phyloP scores from a whole-genome alignment of 2,329 filamentous ascomycete species.

The Nemania sp. region DNA sequence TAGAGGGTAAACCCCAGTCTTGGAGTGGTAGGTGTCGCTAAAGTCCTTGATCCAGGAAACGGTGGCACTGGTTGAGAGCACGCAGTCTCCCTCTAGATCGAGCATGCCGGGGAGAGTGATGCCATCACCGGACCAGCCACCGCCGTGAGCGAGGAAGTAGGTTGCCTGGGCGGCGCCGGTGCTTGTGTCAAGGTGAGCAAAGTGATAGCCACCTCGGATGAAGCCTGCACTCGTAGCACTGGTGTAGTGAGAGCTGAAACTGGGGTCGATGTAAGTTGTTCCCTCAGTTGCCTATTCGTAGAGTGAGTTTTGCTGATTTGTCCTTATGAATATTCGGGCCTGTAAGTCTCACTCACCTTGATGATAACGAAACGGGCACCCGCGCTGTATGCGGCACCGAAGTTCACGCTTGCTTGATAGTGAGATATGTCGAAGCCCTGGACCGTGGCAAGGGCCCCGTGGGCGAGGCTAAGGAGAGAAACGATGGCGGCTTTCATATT shows the following conservation, averaged over 20 bases:
- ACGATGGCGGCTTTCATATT: constrained; percentile 41
- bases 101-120: constrained; percentile 69
- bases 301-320: constrained; percentile 20
- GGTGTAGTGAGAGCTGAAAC: constrained; percentile 62
- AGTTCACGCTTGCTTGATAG: constrained; percentile 56
- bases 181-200: constrained; percentile 60
- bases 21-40: constrained; percentile 61
- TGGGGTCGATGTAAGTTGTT: constrained; percentile 58
- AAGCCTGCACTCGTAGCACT: constrained; percentile 63
- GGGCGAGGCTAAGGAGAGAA: constrained; percentile 36
- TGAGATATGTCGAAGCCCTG: constrained; percentile 59
- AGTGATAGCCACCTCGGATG: constrained; percentile 69
- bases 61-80: constrained; percentile 59
- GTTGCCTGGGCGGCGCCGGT: constrained; percentile 62
- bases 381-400: constrained; percentile 52
- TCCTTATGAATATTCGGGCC: neutral
- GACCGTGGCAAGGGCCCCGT: constrained; percentile 49
- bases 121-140: constrained; percentile 65
- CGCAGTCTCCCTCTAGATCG: constrained; percentile 65
- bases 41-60: constrained; percentile 66
- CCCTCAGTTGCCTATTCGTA: constrained; percentile 63
- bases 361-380: constrained; percentile 60
- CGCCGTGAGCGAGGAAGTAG: constrained; percentile 65
- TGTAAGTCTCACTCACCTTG: constrained; percentile 51
- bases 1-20: constrained; percentile 62